Base-by-base conservation (phyloP, 1,284 basidiomycete genomes). In the Puccinia coronata region DNA sequence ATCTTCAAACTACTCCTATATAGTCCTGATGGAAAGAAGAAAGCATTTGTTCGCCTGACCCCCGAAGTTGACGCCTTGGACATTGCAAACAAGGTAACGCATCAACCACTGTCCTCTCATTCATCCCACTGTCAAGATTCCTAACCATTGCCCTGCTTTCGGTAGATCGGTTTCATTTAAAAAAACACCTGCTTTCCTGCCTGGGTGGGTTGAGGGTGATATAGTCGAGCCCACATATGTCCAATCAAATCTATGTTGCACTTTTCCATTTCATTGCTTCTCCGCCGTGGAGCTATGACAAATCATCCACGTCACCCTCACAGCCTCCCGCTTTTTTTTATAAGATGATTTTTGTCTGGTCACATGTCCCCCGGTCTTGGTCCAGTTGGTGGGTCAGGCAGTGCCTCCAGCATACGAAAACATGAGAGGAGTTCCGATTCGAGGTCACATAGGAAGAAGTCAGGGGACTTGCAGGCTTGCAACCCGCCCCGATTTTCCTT, bases 1-100 rank as follows among this genome's bases (percentile, higher is more conserved):
- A 39, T 9, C n/a, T 34, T 53, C 34, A 16, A 0, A 73, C 49
- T n/a, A 25, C 80, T 36, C 0, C 51, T 65, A 41, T 76, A 1
- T 83, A 95, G 94, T 87, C 97, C 96, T 82, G 97, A 99, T 86
- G 96, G 97, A 82, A 95, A 93, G 91, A 99, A 99, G 91, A 99
- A 99, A 92, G 96, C 96, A 72, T 99, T 97, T 87, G 95, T 98
- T 82, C 92, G 95, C 77, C 89, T 99, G 86, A 94, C 95, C 53
- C 88, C 96, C 47, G 96, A 98, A 89, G 93, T 96, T 88, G 96
- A 99, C 86, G 96, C 96, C 73, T 89, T 98, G 84, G 96, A 99
- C 88, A 94, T 99, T 84, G 95, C 96, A 84, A 99, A 98, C 93
- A 98, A 97, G 92, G 95, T 96, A 83, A 53, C 16, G 49, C 5